phyloP scores from a whole-genome alignment of 2,329 filamentous ascomycete species.

The Alternaria hordeiaustralica region DNA sequence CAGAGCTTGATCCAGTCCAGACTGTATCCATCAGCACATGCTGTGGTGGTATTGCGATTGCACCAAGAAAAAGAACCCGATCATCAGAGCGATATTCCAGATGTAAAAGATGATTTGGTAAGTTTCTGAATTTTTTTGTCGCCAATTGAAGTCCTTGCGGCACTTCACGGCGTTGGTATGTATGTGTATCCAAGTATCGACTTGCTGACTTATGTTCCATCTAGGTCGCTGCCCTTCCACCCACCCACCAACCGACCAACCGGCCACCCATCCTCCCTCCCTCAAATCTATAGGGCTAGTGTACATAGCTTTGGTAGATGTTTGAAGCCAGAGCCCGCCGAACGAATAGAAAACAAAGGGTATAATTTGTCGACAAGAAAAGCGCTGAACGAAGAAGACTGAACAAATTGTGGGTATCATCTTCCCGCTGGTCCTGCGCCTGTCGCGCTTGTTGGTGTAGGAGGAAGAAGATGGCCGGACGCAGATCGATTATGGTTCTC shows the following conservation, averaged over 20 bases:
- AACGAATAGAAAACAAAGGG: constrained; percentile 38
- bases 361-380: constrained; percentile 38
- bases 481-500: constrained; percentile 47
- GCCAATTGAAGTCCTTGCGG: neutral
- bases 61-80: neutral
- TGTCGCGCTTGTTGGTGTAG: constrained; percentile 32
- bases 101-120: constrained; percentile 10
- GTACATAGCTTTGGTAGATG: constrained; percentile 36
- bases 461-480: constrained; percentile 45
- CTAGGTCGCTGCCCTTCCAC: constrained; percentile 14
- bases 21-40: neutral
- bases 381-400: constrained; percentile 10
- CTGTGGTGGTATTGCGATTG: neutral
- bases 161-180: constrained; percentile 15
- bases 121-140: constrained; percentile 25
- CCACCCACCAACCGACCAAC: neutral
- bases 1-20: constrained; percentile 21
- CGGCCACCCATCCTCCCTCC: neutral
- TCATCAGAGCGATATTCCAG: neutral
- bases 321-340: constrained; percentile 16
- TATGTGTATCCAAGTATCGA: constrained; percentile 19
- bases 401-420: constrained; percentile 5
- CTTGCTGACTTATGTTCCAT: constrained; percentile 21
- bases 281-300: constrained; percentile 15
- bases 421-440: constrained; percentile 10